Conservation (phyloP, 2,329 filamentous ascomycete genomes). For the Neobulgaria alba region DNA sequence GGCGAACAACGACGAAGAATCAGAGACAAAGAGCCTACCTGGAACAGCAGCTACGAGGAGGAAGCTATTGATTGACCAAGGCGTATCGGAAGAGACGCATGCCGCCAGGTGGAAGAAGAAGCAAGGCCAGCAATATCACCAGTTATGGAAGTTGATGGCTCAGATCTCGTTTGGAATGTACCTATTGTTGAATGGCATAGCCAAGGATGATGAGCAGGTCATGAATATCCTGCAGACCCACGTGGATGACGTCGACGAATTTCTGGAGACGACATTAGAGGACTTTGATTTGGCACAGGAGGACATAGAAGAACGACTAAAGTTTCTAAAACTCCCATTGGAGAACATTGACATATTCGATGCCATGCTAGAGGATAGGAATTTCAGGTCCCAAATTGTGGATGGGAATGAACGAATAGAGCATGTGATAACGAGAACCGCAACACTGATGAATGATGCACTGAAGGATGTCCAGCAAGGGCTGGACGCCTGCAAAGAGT, state of each 20-base stretch:
- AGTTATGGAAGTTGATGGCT: constrained; percentile 80
- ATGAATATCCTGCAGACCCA: constrained; percentile 83
- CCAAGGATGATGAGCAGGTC: constrained; percentile 82
- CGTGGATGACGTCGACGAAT: constrained; percentile 89
- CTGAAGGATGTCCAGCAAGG: constrained; percentile 74
- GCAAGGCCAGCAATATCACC: constrained; percentile 70
- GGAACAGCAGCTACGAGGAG: constrained; percentile 53
- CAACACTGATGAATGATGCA: constrained; percentile 64
- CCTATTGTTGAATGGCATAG: constrained; percentile 72
- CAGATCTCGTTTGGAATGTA: constrained; percentile 94
- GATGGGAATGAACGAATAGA: constrained; percentile 87
- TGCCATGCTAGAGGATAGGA: constrained; percentile 75
- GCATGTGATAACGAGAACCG: constrained; percentile 75
- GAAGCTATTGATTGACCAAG: constrained; percentile 58
- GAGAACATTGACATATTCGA: constrained; percentile 77
- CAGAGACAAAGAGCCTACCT: constrained; percentile 34
- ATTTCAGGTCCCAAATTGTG: constrained; percentile 74
- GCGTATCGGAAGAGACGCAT: constrained; percentile 61
- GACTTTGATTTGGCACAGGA: constrained; percentile 71
- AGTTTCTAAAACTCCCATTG: constrained; percentile 74
- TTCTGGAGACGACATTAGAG: constrained; percentile 76
- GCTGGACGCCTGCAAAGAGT: constrained; percentile 64
- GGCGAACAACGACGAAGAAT: constrained; percentile 41
- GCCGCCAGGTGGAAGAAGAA: constrained; percentile 69
- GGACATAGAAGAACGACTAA: constrained; percentile 73